phyloP scores from a whole-genome alignment of 768 basidiomycete genomes.

The Sporobolomyces roseus region DNA sequence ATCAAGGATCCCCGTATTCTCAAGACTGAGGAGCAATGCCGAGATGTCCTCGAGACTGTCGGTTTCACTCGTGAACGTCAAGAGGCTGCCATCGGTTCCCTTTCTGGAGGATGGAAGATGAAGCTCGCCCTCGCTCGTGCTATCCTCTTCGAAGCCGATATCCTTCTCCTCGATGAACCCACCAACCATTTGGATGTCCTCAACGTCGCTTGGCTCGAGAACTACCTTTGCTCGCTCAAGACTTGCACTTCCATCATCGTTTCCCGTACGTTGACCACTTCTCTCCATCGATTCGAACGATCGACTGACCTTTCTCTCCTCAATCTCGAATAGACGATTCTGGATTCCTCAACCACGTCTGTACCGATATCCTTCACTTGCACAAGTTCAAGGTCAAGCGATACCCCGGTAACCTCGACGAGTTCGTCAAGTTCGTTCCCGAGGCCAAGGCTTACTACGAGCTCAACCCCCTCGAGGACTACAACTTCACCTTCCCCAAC shows the following conservation, averaged over 20 bases:
- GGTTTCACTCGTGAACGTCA: constrained; percentile 88
- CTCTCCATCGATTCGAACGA: neutral
- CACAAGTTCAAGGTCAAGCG: constrained; percentile 77
- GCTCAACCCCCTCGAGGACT: constrained; percentile 66
- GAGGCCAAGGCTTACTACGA: constrained; percentile 97
- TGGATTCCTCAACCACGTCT: constrained; percentile 89
- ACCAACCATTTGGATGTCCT: constrained; percentile 66
- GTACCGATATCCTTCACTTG: constrained; percentile 87
- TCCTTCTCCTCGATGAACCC: constrained; percentile 61
- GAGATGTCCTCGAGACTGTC: constrained; percentile 73
- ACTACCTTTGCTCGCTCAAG: constrained; percentile 60
- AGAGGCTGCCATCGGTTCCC: constrained; percentile 75
- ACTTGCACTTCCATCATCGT: constrained; percentile 86
- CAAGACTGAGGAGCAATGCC: constrained; percentile 55
- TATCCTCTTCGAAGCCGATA: constrained; percentile 83
- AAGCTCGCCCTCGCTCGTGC: constrained; percentile 93
- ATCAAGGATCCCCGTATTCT: constrained; percentile 62
- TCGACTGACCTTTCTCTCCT: neutral
- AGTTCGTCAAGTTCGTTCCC: constrained; percentile 83
- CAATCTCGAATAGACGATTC: constrained; percentile 62
- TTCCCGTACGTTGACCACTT: constrained; percentile 54
- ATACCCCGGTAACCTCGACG: constrained; percentile 86
- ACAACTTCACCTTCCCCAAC: constrained; percentile 85
- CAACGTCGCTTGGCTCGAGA: constrained; percentile 87
- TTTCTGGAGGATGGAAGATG: constrained; percentile 99